Base-by-base conservation (phyloP, 805 yeast species). In the Metschnikowia peoriensis region DNA sequence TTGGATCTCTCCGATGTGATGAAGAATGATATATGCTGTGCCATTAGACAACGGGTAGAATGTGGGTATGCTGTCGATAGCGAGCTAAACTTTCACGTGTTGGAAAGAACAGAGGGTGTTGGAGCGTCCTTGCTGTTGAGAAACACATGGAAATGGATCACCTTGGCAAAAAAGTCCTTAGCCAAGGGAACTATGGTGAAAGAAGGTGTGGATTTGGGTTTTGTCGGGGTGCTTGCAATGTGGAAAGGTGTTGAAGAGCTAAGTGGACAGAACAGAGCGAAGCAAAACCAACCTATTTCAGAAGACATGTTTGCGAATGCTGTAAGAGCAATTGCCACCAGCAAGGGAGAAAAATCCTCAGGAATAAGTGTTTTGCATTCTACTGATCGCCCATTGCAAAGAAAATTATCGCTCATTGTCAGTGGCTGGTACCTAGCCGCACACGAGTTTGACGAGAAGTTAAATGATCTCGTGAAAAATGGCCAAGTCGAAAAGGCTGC, bases 131-230 rank as follows among this genome's bases (percentile, higher is more conserved):
- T 67, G 40, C 67, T 68, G 50, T 71, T 86, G 46, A 74, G 86
- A 55, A 86, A 89, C 60, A 86, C 96, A 0, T 93, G 98, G 98
- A 84, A 86, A 63, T 93, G 98, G 98, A 70, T 93, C 34, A 80
- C 83, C 1, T 80, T 88, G 47, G 89, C 96, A 0, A 79, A 82
- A 49, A 82, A 80, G 41, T 77, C 88, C 1, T 83, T 83, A 4
- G 78, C 78, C 16, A 80, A 84, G 46, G 86, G 89, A 0, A 73
- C 85, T 1, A 86, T 89, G 87, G 73, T 81, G 2, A 78, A 86
- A 6, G 84, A 83, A 27, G 85, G 81, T 15, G 71, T 89, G 38
- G 97, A 93, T 64, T 76, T 93, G 34, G 92, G 96, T 1, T 91
- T 82, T 65, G 86, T 88, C 58, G 99, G 99, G 7, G 96, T 93